A percentile compares a stretch with the other conserved stretches of the same genome.
phyloP scores from a whole-genome alignment of 768 basidiomycete genomes.

The Auriscalpium orientale region DNA sequence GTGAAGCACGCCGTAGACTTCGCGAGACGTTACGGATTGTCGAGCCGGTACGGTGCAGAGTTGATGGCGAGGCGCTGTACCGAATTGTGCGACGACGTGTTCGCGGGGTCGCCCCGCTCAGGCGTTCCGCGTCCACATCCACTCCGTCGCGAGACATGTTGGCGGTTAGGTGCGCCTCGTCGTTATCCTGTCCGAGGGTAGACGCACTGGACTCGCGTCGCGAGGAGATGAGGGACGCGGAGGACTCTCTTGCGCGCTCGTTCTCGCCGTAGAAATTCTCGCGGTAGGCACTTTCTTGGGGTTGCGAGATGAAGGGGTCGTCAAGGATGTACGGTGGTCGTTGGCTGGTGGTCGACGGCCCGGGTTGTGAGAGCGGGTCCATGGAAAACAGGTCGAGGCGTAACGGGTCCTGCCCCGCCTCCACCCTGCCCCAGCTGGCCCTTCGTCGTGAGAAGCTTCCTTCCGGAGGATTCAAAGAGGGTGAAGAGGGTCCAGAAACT shows the following conservation, averaged over 20 bases:
- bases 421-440: constrained; percentile 48
- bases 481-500: constrained; percentile 41
- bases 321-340: constrained; percentile 15
- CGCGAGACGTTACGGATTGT: constrained; percentile 51
- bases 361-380: constrained; percentile 16
- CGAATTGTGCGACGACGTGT: constrained; percentile 39
- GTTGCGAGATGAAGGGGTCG: constrained; percentile 43
- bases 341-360: constrained; percentile 9
- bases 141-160: constrained; percentile 35
- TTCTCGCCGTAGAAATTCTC: constrained; percentile 12
- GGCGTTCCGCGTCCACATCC: constrained; percentile 42
- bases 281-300: constrained; percentile 24
- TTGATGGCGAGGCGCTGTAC: constrained; percentile 48
- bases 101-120: constrained; percentile 26
- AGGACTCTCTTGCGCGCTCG: constrained; percentile 37
- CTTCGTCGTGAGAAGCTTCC: constrained; percentile 39
- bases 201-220: constrained; percentile 24
- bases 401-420: constrained; percentile 41
- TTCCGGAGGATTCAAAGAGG: constrained; percentile 32
- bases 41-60: constrained; percentile 53
- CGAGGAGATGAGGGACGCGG: constrained; percentile 41
- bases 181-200: constrained; percentile 39
- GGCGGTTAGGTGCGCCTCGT: constrained; percentile 49
- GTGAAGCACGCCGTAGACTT: constrained; percentile 53
- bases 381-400: constrained; percentile 27